Conservation (phyloP, 345 rosid species). For the Excoecaria cochinchinensis region DNA sequence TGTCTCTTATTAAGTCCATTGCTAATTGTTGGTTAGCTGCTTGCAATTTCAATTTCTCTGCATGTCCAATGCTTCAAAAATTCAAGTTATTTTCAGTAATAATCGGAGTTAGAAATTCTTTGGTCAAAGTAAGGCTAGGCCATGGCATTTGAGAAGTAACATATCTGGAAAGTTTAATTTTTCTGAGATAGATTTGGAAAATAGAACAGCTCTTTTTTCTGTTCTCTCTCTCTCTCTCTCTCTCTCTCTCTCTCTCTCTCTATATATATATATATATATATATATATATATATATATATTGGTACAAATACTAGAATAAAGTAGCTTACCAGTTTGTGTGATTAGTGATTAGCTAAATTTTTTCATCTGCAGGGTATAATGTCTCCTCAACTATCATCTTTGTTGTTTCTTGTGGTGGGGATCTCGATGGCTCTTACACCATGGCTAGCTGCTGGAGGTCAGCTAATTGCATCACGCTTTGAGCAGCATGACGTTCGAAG, state of each 20-base stretch:
- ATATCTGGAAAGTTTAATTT: not conserved
- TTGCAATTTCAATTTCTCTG: not conserved
- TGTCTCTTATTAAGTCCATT: not conserved
- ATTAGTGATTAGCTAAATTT: slow-evolving; percentile 17
- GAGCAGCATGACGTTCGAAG: slow-evolving; percentile 96
- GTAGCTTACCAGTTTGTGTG: not conserved
- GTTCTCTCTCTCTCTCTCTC: no score
- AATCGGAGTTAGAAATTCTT: not conserved
- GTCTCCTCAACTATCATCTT: slow-evolving; percentile 88
- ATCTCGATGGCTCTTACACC: slow-evolving; percentile 98
- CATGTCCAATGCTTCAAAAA: slow-evolving; percentile 8
- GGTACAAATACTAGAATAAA: not conserved
- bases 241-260: no score
- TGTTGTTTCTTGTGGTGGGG: slow-evolving; percentile 94
- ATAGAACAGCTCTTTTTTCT: no score
- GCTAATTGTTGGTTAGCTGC: no score
- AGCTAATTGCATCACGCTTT: slow-evolving; percentile 91
- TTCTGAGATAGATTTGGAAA: no score
- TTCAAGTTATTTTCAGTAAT: slow-evolving; percentile 4
- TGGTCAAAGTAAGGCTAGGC: not conserved
- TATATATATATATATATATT: no score
- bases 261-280: no score
- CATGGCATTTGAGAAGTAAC: slow-evolving; percentile 1
- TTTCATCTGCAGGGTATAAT: slow-evolving; percentile 76
- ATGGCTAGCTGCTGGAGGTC: slow-evolving; percentile 99